A percentile compares a stretch with the other conserved stretches of the same genome.
Evolutionary conservation across 2,329 filamentous ascomycete species (phyloP).

Genomic region (Phoma sp.): DNA sequence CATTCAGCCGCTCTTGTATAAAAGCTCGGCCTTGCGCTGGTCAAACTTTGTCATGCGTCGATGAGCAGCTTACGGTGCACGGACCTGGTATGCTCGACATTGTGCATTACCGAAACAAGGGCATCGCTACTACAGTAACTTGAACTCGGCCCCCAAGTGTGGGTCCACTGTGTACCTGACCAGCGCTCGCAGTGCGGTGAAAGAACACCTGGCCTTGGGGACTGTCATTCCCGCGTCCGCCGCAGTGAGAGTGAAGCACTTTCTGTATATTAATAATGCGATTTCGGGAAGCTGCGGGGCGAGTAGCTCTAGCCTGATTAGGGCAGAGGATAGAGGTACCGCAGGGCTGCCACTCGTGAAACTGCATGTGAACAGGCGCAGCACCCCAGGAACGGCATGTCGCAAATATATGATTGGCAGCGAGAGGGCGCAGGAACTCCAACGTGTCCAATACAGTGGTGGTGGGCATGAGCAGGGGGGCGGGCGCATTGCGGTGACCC

Average conservation of each 20-base stretch:
- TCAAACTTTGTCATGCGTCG: not conserved
- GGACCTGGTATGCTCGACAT: not conserved
- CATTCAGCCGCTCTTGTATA: not conserved
- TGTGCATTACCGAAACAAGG: constrained; percentile 15
- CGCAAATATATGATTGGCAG: constrained; percentile 14
- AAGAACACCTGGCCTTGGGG: constrained; percentile 41
- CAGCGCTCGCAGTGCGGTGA: not conserved
- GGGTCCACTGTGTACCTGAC: constrained; percentile 1
- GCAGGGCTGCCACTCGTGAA: constrained; percentile 1
- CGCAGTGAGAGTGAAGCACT: constrained; percentile 15
- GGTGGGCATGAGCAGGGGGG: constrained; percentile 11
- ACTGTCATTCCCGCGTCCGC: not conserved
- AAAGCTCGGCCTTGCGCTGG: not conserved
- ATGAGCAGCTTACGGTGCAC: constrained; percentile 1
- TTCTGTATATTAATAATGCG: constrained; percentile 37
- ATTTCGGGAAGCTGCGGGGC: constrained; percentile 19
- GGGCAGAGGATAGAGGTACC: constrained; percentile 5
- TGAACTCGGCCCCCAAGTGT: not conserved
- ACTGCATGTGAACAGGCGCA: not conserved
- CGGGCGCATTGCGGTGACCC: constrained; percentile 15
- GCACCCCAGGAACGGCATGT: constrained; percentile 6
- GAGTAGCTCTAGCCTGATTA: constrained; percentile 24
- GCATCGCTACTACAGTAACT: constrained; percentile 3
- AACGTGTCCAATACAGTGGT: constrained; percentile 36
- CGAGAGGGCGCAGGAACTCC: constrained; percentile 12